phyloP scores from a whole-genome alignment of 768 basidiomycete species.

The Piloderma croceum region DNA sequence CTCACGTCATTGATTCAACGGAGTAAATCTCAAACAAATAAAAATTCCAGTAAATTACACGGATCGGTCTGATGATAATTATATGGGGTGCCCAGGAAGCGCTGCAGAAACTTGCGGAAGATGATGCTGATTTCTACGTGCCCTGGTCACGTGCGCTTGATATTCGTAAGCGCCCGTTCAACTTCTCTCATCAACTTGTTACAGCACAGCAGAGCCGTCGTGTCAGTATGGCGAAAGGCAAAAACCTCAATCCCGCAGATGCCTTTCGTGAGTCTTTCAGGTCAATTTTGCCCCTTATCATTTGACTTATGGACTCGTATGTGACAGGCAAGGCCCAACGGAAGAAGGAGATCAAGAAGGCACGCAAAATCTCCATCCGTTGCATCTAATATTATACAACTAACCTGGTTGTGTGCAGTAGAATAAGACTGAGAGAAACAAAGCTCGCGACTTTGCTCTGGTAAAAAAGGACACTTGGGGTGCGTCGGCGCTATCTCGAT shows the following conservation, averaged over 20 bases:
- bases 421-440: constrained; percentile 84
- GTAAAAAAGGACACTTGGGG: constrained; percentile 93
- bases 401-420: constrained; percentile 39
- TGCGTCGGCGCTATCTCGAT: constrained; percentile 23
- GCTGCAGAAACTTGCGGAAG: too few relatives aligned
- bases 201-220: too few relatives aligned
- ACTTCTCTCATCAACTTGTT: too few relatives aligned
- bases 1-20: too few relatives aligned
- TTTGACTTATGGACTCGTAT: neutral
- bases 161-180: neutral
- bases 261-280: constrained; percentile 62
- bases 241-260: constrained; percentile 90
- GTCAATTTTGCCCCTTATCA: neutral
- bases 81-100: too few relatives aligned
- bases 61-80: too few relatives aligned
- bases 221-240: constrained; percentile 82
- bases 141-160: constrained; percentile 1
- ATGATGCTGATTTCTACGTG: neutral
- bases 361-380: constrained; percentile 27
- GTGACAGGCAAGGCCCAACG: constrained; percentile 79
- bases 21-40: too few relatives aligned
- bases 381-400: constrained; percentile 11
- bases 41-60: too few relatives aligned
- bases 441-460: constrained; percentile 80
- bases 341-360: constrained; percentile 96